Conservation (phyloP, 1,139 yeast genomes). For the Candida gigantensis region DNA sequence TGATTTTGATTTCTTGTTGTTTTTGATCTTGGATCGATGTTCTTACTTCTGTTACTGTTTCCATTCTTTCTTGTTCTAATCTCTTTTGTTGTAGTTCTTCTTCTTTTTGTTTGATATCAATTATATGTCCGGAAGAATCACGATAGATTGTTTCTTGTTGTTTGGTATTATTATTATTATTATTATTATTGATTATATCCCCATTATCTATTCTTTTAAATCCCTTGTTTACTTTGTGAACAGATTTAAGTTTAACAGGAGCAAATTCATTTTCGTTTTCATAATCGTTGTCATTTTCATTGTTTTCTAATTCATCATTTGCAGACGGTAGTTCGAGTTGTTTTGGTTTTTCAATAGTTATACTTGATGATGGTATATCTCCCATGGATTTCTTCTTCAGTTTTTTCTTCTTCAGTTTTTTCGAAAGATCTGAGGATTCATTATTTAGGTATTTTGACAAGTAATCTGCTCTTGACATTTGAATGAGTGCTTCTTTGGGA, state of each 20-base stretch:
- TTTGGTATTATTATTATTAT: neutral
- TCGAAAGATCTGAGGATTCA: neutral
- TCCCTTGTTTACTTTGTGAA: slow-evolving; percentile 25
- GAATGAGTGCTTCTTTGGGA: no score
- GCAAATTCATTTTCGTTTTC: slow-evolving; percentile 18
- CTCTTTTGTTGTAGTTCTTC: slow-evolving; percentile 40
- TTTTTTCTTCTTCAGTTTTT: slow-evolving; percentile 4
- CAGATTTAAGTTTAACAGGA: slow-evolving; percentile 24
- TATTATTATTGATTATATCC: slow-evolving; percentile 10
- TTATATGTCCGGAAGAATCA: slow-evolving; percentile 40
- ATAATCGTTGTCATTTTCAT: slow-evolving; percentile 3
- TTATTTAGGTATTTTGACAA: slow-evolving; percentile 1
- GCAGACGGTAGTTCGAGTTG: slow-evolving; percentile 1
- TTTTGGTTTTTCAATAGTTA: slow-evolving; percentile 4
- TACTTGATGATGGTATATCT: slow-evolving; percentile 9
- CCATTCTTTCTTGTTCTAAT: no score
- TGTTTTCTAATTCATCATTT: slow-evolving; percentile 4
- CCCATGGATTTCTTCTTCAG: slow-evolving; percentile 14
- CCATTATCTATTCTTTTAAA: slow-evolving; percentile 42
- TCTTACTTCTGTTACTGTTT: slow-evolving; percentile 11
- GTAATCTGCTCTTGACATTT: slow-evolving; percentile 6
- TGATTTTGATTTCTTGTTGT: slow-evolving; percentile 33
- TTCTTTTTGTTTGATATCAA: slow-evolving; percentile 32
- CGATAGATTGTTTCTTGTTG: slow-evolving; percentile 36
- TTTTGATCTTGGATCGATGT: slow-evolving; percentile 20